phyloP scores from a whole-genome alignment of 1,139 yeast species.

The Lodderomyces elongisporus region DNA sequence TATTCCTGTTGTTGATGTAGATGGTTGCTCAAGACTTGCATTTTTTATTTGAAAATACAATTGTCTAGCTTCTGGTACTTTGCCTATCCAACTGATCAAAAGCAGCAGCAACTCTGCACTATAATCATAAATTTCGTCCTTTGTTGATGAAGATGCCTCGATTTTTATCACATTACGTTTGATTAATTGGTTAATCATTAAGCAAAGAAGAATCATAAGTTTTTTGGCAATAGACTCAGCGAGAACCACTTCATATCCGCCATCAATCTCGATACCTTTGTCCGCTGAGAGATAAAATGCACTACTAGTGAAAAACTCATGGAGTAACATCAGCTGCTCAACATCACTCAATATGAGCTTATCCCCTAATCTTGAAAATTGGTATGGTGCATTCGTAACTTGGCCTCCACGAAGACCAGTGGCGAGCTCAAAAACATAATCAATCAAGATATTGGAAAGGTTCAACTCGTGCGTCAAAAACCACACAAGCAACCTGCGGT shows the following conservation, averaged over 20 bases:
- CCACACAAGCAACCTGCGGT: conserved; percentile 62
- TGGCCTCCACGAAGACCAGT: conserved; percentile 48
- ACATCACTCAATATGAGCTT: conserved; percentile 45
- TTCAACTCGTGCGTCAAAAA: conserved; percentile 56
- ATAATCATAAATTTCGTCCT: conserved; percentile 39
- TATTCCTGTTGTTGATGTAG: neutral
- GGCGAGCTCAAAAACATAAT: conserved; percentile 58
- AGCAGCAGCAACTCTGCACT: conserved; percentile 53
- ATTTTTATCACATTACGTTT: conserved; percentile 41
- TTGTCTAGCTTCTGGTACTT: conserved; percentile 35
- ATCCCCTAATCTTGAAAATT: conserved; percentile 53
- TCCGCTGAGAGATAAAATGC: conserved; percentile 44
- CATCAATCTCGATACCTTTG: conserved; percentile 32
- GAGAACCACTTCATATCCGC: conserved; percentile 30
- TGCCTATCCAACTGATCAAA: conserved; percentile 59
- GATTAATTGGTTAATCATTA: conserved; percentile 53
- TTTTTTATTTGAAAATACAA: conserved; percentile 33
- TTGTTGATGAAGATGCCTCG: conserved; percentile 18
- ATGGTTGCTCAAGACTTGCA: conserved; percentile 12
- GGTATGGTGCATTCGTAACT: conserved; percentile 23
- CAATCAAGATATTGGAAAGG: conserved; percentile 45
- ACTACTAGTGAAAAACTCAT: conserved; percentile 59
- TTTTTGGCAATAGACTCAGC: conserved; percentile 45
- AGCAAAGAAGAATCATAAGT: conserved; percentile 50
- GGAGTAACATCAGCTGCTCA: conserved; percentile 63